A percentile compares a stretch with the other conserved stretches of the same genome.
phyloP scores from a whole-genome alignment of 1,139 yeast genomes.

The Kodamaea sp. region DNA sequence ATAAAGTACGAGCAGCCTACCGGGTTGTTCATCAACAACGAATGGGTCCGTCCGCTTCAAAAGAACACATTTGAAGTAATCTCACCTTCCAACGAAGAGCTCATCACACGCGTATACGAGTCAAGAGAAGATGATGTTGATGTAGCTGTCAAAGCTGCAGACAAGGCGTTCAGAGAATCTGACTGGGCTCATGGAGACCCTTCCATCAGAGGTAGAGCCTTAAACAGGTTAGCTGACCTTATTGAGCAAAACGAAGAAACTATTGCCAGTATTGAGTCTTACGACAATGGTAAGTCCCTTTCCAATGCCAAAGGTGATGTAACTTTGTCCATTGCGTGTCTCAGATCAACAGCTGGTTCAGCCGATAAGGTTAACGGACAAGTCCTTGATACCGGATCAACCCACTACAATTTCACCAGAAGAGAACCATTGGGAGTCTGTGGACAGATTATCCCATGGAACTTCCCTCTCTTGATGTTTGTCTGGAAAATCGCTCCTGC shows the following conservation, averaged over 20 bases:
- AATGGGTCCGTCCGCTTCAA: constrained; percentile 50
- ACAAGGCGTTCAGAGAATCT: constrained; percentile 41
- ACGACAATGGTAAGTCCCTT: constrained; percentile 13
- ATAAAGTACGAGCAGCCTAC: constrained; percentile 56
- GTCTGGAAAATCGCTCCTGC: constrained; percentile 89
- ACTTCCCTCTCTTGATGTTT: constrained; percentile 82
- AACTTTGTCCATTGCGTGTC: constrained; percentile 17
- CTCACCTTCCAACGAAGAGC: constrained; percentile 60
- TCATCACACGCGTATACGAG: constrained; percentile 53
- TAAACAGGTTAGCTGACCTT: constrained; percentile 11
- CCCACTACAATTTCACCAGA: constrained; percentile 28
- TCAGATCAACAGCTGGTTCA: constrained; percentile 22
- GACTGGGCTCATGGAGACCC: constrained; percentile 12
- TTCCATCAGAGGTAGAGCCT: constrained; percentile 7
- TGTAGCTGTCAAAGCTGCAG: constrained; percentile 58
- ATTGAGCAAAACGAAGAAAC: constrained; percentile 10
- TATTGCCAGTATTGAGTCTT: constrained; percentile 10
- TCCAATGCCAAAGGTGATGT: constrained; percentile 16
- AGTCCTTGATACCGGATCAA: constrained; percentile 20
- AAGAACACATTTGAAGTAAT: constrained; percentile 54
- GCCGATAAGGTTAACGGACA: constrained; percentile 22
- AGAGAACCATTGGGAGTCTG: constrained; percentile 77
- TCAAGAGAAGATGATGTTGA: constrained; percentile 61
- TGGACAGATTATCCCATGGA: constrained; percentile 87
- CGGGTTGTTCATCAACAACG: constrained; percentile 64